A percentile compares a stretch with the other conserved stretches of the same genome.
Evolutionary conservation across 106 monocot species (phyloP).

Genomic region (Xerophyta viscosa): DNA sequence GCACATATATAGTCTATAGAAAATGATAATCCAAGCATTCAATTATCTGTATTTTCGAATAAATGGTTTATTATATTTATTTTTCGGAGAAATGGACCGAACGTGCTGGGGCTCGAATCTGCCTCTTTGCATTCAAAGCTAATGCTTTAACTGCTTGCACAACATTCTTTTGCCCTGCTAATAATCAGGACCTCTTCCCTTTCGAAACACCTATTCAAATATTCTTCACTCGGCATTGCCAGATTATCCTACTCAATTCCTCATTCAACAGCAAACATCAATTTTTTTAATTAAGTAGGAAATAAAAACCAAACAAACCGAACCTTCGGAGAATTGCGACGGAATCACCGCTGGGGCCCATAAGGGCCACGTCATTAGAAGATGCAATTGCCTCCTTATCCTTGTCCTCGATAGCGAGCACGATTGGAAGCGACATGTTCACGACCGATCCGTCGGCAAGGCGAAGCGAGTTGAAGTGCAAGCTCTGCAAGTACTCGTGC

Average conservation of each 20-base stretch:
- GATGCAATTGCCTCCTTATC: slow-evolving; percentile 54
- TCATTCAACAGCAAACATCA: neutral
- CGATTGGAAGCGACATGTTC: slow-evolving; percentile 97
- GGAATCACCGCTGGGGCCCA: slow-evolving; percentile 40
- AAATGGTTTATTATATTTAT: too few species aligned
- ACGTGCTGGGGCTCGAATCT: too few species aligned
- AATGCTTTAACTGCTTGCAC: too few species aligned
- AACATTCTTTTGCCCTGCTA: too few species aligned
- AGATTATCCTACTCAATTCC: neutral
- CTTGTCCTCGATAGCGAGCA: slow-evolving; percentile 58
- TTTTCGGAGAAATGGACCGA: too few species aligned
- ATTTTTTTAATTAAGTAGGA: neutral
- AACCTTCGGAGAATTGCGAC: slow-evolving; percentile 77
- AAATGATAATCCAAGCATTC: too few species aligned
- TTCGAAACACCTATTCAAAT: too few species aligned
- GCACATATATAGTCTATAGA: too few species aligned
- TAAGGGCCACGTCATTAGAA: slow-evolving; percentile 45
- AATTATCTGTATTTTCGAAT: too few species aligned
- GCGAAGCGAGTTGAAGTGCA: slow-evolving; percentile 74
- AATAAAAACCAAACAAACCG: neutral
- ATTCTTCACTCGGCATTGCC: too few species aligned
- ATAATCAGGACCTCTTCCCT: too few species aligned
- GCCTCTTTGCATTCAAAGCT: too few species aligned
- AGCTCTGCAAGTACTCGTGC: slow-evolving; percentile 79
- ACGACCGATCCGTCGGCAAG: slow-evolving; percentile 60